These are phyloP conservation scores for Marchantia paleacea DNA, from an alignment of 225 moss, liverwort and hornwort genomes.

Conservation along the genomic window DNA sequence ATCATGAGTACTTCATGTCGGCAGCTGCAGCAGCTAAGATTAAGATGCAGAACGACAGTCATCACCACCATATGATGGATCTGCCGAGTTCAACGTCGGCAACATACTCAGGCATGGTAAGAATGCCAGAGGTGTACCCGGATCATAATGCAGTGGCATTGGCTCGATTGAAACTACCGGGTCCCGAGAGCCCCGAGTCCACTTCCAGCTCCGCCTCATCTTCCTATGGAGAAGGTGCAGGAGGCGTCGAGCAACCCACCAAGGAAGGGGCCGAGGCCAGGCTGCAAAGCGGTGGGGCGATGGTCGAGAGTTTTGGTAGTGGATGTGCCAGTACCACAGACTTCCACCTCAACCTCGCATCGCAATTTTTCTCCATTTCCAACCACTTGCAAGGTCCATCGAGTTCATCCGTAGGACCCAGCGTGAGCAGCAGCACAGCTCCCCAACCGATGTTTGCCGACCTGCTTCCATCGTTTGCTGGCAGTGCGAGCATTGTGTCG, in stretches of 20 bases:
- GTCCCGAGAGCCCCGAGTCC: slow-evolving; percentile 37
- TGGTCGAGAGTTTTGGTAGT: slow-evolving; percentile 9
- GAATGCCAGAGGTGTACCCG: slow-evolving; percentile 14
- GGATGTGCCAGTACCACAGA: not conserved
- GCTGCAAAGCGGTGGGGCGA: slow-evolving; percentile 4
- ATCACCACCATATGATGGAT: slow-evolving; percentile 12
- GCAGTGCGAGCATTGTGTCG: slow-evolving; percentile 1
- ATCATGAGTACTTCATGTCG: not conserved
- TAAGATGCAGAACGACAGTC: not conserved
- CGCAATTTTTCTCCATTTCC: slow-evolving; percentile 20
- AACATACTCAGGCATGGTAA: not conserved
- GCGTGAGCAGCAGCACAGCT: not conserved
- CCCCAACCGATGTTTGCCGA: slow-evolving; percentile 17
- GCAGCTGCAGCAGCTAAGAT: not conserved
- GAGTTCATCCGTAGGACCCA: not conserved
- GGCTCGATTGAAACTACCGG: slow-evolving; percentile 25
- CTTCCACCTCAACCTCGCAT: slow-evolving; percentile 13
- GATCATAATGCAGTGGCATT: slow-evolving; percentile 17
- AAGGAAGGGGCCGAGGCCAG: slow-evolving; percentile 22
- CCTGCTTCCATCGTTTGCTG: slow-evolving; percentile 2
- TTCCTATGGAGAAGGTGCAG: slow-evolving; percentile 24
- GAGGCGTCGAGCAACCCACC: slow-evolving; percentile 23
- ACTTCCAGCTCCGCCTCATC: slow-evolving; percentile 36
- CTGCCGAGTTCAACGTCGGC: slow-evolving; percentile 4
- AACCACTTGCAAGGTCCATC: not conserved